Percentiles rank a stretch among this genome's conserved stretches.
Evolutionary conservation across 768 basidiomycete genomes (phyloP).

Genomic region (Gymnopilus dilepis): DNA sequence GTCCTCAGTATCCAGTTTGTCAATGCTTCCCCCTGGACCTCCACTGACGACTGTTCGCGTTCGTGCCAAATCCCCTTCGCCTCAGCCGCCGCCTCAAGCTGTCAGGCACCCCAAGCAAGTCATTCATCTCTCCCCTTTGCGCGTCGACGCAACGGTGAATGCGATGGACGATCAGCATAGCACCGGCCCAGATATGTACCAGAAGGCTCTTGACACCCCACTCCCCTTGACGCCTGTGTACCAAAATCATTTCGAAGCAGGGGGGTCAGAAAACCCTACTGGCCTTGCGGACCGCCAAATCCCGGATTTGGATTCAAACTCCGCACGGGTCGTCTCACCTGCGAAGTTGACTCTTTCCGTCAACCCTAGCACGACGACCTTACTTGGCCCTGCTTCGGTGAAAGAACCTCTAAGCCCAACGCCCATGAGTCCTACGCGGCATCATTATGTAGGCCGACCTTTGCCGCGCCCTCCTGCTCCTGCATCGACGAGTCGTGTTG

Average conservation of each 20-base stretch:
- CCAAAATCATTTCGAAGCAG: conserved; percentile 26
- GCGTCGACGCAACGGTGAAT: conserved; percentile 27
- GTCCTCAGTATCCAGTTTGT: conserved; percentile 1
- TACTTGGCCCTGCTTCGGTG: conserved; percentile 10
- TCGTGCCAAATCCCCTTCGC: conserved; percentile 30
- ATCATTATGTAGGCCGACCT: conserved; percentile 61
- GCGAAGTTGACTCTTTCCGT: conserved; percentile 8
- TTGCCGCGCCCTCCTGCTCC: conserved; percentile 52
- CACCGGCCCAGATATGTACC: conserved; percentile 30
- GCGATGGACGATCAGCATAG: conserved; percentile 17
- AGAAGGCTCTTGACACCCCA: conserved; percentile 41
- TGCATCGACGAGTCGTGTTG: conserved; percentile 20
- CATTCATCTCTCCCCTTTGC: conserved; percentile 36
- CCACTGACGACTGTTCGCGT: conserved; percentile 38
- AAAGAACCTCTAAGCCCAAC: conserved; percentile 34
- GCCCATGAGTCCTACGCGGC: conserved; percentile 36
- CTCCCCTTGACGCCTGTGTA: conserved; percentile 43
- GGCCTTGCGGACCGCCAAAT: conserved; percentile 19
- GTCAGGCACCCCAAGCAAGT: conserved; percentile 25
- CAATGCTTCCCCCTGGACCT: conserved; percentile 27
- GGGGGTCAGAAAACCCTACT: conserved; percentile 1
- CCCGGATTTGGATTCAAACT: conserved; percentile 20
- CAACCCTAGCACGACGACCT: background rate
- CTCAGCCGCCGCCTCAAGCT: conserved; percentile 23
- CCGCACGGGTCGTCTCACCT: conserved; percentile 4